Conservation (phyloP, 2,329 filamentous ascomycete genomes). For the Apiospora saccharicola region DNA sequence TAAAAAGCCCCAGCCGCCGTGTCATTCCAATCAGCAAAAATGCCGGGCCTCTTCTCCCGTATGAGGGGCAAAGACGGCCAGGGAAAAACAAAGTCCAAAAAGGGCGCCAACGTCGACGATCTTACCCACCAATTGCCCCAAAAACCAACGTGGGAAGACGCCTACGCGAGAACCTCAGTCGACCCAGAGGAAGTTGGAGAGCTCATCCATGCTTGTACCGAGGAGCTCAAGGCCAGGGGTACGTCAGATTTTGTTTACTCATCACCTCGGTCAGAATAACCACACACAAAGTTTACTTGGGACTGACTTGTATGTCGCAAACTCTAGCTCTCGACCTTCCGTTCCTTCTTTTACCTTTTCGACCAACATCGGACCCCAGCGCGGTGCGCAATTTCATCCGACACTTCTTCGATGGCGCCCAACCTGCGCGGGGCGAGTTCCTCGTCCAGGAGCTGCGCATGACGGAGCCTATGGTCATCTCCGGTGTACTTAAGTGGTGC, state of each 20-base stretch:
- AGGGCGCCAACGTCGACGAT: constrained; percentile 63
- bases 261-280: background rate
- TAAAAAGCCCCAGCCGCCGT: constrained; percentile 14
- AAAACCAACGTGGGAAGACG: constrained; percentile 86
- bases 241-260: constrained; percentile 45
- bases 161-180: constrained; percentile 83
- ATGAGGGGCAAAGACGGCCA: constrained; percentile 79
- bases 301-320: constrained; percentile 14
- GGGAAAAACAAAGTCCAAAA: constrained; percentile 67
- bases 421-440: constrained; percentile 71
- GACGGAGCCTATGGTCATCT: constrained; percentile 92
- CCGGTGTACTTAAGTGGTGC: constrained; percentile 97
- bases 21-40: constrained; percentile 40
- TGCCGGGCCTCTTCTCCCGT: constrained; percentile 67
- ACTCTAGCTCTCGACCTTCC: constrained; percentile 81
- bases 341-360: constrained; percentile 92
- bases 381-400: constrained; percentile 91
- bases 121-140: constrained; percentile 60
- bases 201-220: constrained; percentile 82
- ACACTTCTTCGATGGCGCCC: constrained; percentile 82
- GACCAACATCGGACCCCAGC: constrained; percentile 90
- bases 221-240: constrained; percentile 95
- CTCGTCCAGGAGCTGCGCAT: constrained; percentile 88
- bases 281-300: constrained; percentile 21
- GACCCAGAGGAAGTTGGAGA: constrained; percentile 92